Conservation (phyloP, 2,329 filamentous ascomycete species). For the Ophiostoma sp. region DNA sequence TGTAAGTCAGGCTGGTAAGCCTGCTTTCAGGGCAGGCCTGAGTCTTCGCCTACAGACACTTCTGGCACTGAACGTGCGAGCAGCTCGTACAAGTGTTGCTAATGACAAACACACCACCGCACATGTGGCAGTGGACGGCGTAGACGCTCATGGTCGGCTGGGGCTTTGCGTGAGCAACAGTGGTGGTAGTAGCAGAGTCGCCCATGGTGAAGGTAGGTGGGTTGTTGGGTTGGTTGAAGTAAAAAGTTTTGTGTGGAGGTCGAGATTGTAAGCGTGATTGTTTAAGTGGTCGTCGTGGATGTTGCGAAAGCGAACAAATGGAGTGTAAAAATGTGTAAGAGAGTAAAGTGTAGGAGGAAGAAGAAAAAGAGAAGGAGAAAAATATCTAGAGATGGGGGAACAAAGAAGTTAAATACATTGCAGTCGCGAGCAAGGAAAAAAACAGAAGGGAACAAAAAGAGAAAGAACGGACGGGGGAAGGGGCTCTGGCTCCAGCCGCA, state of each 20-base stretch:
- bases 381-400: background rate
- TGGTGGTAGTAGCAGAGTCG: background rate
- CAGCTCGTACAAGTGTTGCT: slow-evolving; percentile 55
- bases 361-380: background rate
- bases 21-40: background rate
- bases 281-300: background rate
- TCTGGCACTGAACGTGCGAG: slow-evolving; percentile 51
- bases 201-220: slow-evolving; percentile 11
- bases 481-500: background rate
- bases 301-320: background rate
- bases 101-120: slow-evolving; percentile 58
- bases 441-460: slow-evolving; percentile 2
- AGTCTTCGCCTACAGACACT: slow-evolving; percentile 41
- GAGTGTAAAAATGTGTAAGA: background rate
- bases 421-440: background rate
- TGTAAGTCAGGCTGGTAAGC: background rate
- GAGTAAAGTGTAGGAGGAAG: background rate
- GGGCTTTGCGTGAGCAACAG: slow-evolving; percentile 4
- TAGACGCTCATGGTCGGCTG: slow-evolving; percentile 37
- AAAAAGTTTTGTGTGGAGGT: background rate
- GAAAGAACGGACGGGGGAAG: background rate
- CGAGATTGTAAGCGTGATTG: background rate
- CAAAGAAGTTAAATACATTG: slow-evolving; percentile 11
- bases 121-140: slow-evolving; percentile 56
- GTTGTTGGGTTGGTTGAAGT: background rate